These are phyloP conservation scores for Raffaelea deltoideospora DNA, from an alignment of 2,329 filamentous ascomycete species.

Conservation along the genomic window DNA sequence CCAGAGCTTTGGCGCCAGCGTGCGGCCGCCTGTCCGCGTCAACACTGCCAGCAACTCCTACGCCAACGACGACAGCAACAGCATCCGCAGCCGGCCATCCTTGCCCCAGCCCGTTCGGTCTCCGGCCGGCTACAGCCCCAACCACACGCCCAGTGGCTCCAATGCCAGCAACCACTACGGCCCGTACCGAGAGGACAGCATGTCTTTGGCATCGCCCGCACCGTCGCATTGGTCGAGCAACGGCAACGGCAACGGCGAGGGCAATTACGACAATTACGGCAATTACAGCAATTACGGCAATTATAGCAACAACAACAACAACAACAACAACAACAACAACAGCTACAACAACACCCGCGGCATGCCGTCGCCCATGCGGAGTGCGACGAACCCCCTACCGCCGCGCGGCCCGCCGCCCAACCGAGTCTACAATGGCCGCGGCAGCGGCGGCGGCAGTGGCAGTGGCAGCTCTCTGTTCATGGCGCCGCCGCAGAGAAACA, in stretches of 20 bases:
- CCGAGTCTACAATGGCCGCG: not conserved
- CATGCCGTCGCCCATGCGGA: slow-evolving; percentile 11
- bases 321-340: not conserved
- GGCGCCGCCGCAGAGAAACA: slow-evolving; percentile 18
- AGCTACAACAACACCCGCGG: not conserved
- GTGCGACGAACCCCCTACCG: slow-evolving; percentile 15
- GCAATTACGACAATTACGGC: not conserved
- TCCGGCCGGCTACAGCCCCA: not conserved
- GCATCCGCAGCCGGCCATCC: not conserved
- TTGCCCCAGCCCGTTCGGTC: not conserved
- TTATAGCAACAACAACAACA: not conserved
- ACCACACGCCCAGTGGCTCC: slow-evolving; percentile 1
- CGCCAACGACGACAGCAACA: not conserved
- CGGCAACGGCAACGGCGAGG: not conserved
- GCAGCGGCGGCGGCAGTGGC: not conserved
- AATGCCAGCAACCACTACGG: slow-evolving; percentile 4
- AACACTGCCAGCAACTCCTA: slow-evolving; percentile 10
- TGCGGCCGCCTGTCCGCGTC: slow-evolving; percentile 8
- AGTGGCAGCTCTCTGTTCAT: too few species aligned
- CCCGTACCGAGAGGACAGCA: slow-evolving; percentile 2
- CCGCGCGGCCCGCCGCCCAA: slow-evolving; percentile 6
- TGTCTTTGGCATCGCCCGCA: slow-evolving; percentile 15
- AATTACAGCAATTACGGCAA: not conserved
- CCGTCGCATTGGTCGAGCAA: slow-evolving; percentile 14
- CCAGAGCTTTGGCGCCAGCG: slow-evolving; percentile 10